Evolutionary conservation across 371 early-diverging fungal species (phyloP), one percentile per base, ranked within the genome.

Genomic region (Rhizopus delemar): DNA sequence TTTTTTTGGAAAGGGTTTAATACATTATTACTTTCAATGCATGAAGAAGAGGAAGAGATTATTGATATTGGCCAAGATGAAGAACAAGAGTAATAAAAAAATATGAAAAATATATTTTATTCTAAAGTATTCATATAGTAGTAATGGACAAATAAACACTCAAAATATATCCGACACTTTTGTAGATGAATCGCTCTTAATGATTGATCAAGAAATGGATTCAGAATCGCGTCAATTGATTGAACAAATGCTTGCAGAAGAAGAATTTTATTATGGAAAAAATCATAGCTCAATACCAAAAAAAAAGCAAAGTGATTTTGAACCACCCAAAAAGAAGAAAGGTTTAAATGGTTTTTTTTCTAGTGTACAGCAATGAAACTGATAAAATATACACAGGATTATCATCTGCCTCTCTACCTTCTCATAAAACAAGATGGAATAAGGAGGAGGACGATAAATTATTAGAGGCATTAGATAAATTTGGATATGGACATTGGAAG

Each of bases 231-330:
- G 78, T 8, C 62, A 70, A 45, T 63, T 88, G 49, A 90, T 90
- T 63, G 85, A 83, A 51, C 81, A 82, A 61, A 88, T 90, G 88
- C 73, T 90, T 13, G 86, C 83, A 3, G 90, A 90, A 48, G 88
- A 90, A 63, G 78, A 80, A 51, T 84, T 76, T 53, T 87, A 84
- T 63, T 83, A 83, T 51, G 85, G 82, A 22, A 41, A 45, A 39
- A 61, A 75, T 39, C 39, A 12, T 7, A 9, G 12, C 11, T 36
- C 36, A 55, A 66, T 67, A 15, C 45, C 73, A 55, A 45, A 62
- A 6, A 46, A 53, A 16, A 46, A 22, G 22, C 22, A 22, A 22
- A 22, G 22, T 22, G 22, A 22, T 22, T 57, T 36, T 33, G 60
- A 3, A 48, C 60, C 13, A 56, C 31, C 34, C n/a, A 13, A 36